Conservation (phyloP, 768 basidiomycete species). For the Naganishia vaughanmartiniae region DNA sequence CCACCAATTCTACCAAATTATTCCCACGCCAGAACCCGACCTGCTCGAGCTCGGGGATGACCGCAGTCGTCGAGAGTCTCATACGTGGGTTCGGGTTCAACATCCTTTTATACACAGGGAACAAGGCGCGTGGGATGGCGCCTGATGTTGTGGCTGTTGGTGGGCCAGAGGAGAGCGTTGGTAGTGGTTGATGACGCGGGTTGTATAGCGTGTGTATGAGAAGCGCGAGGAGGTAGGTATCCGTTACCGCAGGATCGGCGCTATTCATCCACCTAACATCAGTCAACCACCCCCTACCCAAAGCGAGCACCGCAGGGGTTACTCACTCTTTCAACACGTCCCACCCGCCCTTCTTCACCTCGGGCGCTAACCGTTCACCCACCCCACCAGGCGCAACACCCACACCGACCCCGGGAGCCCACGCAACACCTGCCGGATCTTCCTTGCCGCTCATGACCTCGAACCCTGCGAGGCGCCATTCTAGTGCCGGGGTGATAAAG, state of each 20-base stretch:
- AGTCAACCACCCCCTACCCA: no score
- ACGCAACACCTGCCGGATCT: conserved; percentile 74
- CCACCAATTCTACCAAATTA: conserved; percentile 75
- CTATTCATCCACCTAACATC: conserved; percentile 39
- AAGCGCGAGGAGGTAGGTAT: conserved; percentile 84
- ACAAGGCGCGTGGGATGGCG: conserved; percentile 69
- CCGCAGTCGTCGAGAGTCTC: conserved; percentile 70
- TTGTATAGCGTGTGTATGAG: conserved; percentile 86
- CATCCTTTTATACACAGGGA: conserved; percentile 78
- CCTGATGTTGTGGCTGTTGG: conserved; percentile 68
- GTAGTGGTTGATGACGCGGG: conserved; percentile 67
- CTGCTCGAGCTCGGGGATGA: conserved; percentile 64
- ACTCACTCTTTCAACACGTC: conserved; percentile 73
- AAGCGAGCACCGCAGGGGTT: neutral
- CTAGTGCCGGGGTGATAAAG: conserved; percentile 87
- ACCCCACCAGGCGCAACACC: conserved; percentile 62
- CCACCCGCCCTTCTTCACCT: conserved; percentile 86
- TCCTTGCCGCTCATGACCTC: conserved; percentile 80
- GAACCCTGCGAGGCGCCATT: conserved; percentile 96
- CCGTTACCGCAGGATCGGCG: conserved; percentile 63
- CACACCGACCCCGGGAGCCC: conserved; percentile 38
- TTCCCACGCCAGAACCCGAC: conserved; percentile 79
- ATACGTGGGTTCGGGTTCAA: conserved; percentile 83
- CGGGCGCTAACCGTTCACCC: conserved; percentile 66
- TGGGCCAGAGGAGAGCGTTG: conserved; percentile 70